phyloP scores from a whole-genome alignment of 2,329 filamentous ascomycete species.

The Sphaerulina populicola region DNA sequence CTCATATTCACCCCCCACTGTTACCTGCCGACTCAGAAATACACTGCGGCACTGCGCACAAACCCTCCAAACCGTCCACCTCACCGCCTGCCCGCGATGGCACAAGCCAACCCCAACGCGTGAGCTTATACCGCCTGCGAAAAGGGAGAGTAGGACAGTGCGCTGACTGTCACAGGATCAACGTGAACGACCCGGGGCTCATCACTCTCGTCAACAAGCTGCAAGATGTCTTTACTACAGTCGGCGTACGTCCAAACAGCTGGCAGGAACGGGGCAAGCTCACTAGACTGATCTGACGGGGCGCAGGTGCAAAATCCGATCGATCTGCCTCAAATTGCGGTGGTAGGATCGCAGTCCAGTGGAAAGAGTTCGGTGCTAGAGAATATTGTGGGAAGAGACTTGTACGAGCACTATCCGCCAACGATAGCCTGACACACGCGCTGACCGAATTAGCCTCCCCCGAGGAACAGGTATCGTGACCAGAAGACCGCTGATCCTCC shows the following conservation, averaged over 20 bases:
- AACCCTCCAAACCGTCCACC: not conserved
- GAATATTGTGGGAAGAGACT: conserved; percentile 97
- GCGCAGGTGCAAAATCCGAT: conserved; percentile 90
- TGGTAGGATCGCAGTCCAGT: conserved; percentile 96
- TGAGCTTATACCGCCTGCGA: conserved; percentile 14
- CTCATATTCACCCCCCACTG: not conserved
- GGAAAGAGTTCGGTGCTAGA: conserved; percentile 98
- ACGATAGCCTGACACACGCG: not conserved
- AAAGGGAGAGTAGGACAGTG: not conserved
- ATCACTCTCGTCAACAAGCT: conserved; percentile 94
- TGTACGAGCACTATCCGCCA: conserved; percentile 55
- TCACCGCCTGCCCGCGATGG: conserved; percentile 24
- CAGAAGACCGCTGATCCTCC: conserved; percentile 86
- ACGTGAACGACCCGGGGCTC: conserved; percentile 61
- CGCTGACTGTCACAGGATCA: conserved; percentile 46
- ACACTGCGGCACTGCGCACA: not conserved
- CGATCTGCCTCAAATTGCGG: conserved; percentile 94
- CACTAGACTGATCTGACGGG: conserved; percentile 20
- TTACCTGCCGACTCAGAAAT: not conserved
- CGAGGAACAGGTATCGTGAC: conserved; percentile 97
- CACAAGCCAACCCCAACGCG: conserved; percentile 29
- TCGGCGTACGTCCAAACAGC: conserved; percentile 56
- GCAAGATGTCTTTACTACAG: conserved; percentile 97
- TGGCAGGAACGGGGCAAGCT: conserved; percentile 4
- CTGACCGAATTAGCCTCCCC: conserved; percentile 58